These are phyloP conservation scores for Coemansia sp. DNA, from an alignment of 371 early-diverging fungal genomes.

Conservation along the genomic window DNA sequence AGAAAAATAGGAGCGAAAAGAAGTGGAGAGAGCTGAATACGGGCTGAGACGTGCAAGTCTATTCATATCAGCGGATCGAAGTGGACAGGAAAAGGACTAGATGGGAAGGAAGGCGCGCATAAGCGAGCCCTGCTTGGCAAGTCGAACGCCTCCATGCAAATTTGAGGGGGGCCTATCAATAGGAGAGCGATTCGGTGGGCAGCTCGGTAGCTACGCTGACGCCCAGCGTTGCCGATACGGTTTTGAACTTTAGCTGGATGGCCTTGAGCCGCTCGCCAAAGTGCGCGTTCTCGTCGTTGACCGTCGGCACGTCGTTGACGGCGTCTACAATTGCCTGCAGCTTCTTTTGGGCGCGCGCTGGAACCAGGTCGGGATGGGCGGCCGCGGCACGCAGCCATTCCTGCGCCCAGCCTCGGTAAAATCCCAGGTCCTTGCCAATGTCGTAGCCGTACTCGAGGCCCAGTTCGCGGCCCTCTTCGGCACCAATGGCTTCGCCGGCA, in stretches of 20 bases:
- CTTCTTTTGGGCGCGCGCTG: constrained; percentile 30
- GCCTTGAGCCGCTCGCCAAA: constrained; percentile 26
- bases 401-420: constrained; percentile 68
- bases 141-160: not conserved
- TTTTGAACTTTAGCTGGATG: constrained; percentile 38
- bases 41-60: not conserved
- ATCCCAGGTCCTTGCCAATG: constrained; percentile 69
- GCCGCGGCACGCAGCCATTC: constrained; percentile 58
- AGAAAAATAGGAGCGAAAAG: not conserved
- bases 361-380: constrained; percentile 49
- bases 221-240: constrained; percentile 39
- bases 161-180: not conserved
- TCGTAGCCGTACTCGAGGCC: constrained; percentile 73
- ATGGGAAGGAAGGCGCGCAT: no score
- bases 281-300: constrained; percentile 38
- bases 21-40: not conserved
- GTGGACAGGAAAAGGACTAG: no score
- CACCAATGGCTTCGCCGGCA: constrained; percentile 62
- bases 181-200: constrained; percentile 28
- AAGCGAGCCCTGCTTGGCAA: no score
- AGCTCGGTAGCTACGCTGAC: constrained; percentile 28
- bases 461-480: constrained; percentile 69
- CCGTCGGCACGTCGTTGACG: constrained; percentile 18
- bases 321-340: constrained; percentile 23
- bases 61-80: not conserved